Evolutionary conservation across 2,329 filamentous ascomycete species (phyloP), one percentile per base, ranked within the genome.

Genomic region (Leptographium wingfieldii): DNA sequence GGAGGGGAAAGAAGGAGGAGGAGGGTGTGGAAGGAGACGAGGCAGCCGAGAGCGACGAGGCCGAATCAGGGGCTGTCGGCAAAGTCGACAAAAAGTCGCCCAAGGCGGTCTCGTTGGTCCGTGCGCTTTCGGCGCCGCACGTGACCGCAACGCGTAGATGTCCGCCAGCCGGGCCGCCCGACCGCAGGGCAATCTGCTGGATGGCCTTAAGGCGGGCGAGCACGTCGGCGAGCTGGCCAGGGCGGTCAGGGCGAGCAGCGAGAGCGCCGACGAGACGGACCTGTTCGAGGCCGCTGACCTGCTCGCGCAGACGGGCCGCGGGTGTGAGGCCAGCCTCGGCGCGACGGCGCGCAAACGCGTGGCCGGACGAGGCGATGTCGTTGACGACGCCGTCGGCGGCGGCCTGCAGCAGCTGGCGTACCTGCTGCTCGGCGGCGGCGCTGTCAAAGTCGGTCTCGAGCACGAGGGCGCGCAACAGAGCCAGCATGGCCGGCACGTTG

Each of bases 321-420:
- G 81, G 80, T 1, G 88, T 89, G 52, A 97, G 76, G 2, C 86
- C 84, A 31, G 92, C 86, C 69, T 95, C 87, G 0, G 94, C 90
- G 67, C 87, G 90, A 55, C 86, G 85, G 66, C 90, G 85, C 5
- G 94, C 94, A 70, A 86, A 99, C 0, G 85, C 81, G 69, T 99
- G 92, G 0, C 94, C 94, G 19, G 89, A 88, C 40, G 90, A 91
- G 4, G 94, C 92, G 67, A 99, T 91, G 53, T 88, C 86, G 69
- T 96, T 95, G 58, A 97, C 83, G 0, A 94, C 89, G 40, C 92
- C 92, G 67, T 94, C 94, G 0, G 92, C 88, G 16, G 88, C 87
- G 19, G 87, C 87, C 68, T 95, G 90, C 14, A 99, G 77, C 29
- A 99, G 79, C 71, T 97, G 90, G 58, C 88, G 82, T 58, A 97